Percentiles rank a stretch among this genome's conserved stretches.
phyloP scores from a whole-genome alignment of 2,329 filamentous ascomycete species.

The Escovopsis sp. region DNA sequence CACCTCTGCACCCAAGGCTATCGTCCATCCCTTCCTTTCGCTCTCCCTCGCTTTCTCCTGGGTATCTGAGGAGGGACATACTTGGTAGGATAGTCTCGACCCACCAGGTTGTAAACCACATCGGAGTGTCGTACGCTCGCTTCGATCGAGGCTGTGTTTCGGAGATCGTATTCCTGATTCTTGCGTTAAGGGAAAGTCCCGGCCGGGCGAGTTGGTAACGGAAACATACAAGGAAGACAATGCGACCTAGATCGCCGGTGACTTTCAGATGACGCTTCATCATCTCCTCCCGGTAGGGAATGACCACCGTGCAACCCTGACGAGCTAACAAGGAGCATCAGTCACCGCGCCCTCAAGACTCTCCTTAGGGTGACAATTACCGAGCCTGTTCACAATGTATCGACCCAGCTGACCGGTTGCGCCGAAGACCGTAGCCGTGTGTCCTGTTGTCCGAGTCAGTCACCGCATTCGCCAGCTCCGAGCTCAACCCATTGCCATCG shows the following conservation, averaged over 20 bases:
- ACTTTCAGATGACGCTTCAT: conserved; percentile 92
- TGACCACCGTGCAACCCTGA: conserved; percentile 83
- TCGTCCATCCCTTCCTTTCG: too few relatives aligned
- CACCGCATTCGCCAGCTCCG: conserved; percentile 4
- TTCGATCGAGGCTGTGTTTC: conserved; percentile 89
- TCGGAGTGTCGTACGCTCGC: conserved; percentile 95
- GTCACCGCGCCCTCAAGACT: conserved; percentile 1
- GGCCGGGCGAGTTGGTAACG: neutral
- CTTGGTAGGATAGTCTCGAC: conserved; percentile 94
- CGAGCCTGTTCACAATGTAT: conserved; percentile 93
- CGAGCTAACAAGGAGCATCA: conserved; percentile 43
- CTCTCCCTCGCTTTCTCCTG: neutral
- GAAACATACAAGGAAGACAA: conserved; percentile 62
- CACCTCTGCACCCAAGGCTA: neutral
- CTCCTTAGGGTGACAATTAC: conserved; percentile 24
- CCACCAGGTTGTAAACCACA: conserved; percentile 91
- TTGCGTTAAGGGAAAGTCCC: conserved; percentile 5
- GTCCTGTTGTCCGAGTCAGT: conserved; percentile 41
- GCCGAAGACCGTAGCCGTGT: conserved; percentile 95
- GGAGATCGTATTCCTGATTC: conserved; percentile 78
- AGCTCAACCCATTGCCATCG: conserved; percentile 8
- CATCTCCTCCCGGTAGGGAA: conserved; percentile 96
- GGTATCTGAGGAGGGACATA: conserved; percentile 25
- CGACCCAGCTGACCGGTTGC: conserved; percentile 90
- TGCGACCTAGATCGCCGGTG: conserved; percentile 80